Conservation (phyloP, 2,329 filamentous ascomycete genomes). For the Colletotrichum aenigma region DNA sequence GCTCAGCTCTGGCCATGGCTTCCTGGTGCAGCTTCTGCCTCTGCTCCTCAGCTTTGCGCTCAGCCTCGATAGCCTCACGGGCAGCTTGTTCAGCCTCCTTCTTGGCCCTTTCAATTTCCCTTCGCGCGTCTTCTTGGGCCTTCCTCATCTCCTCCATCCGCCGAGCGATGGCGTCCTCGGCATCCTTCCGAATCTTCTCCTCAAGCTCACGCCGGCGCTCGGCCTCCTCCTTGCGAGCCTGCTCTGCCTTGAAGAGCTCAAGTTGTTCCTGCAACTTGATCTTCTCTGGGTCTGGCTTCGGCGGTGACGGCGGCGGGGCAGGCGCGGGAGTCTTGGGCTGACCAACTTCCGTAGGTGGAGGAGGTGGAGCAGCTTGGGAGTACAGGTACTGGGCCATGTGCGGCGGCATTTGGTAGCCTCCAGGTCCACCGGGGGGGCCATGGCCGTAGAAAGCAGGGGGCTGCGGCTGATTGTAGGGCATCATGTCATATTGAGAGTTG, state of each 20-base stretch:
- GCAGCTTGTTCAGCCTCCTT: slow-evolving; percentile 50
- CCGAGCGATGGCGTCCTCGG: slow-evolving; percentile 46
- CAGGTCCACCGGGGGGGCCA: slow-evolving; percentile 24
- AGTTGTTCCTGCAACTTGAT: slow-evolving; percentile 66
- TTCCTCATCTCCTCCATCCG: slow-evolving; percentile 44
- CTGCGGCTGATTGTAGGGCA: slow-evolving; percentile 48
- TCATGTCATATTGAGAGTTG: slow-evolving; percentile 51
- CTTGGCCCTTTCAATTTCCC: slow-evolving; percentile 52
- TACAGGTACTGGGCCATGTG: slow-evolving; percentile 45
- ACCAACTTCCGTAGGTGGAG: slow-evolving; percentile 44
- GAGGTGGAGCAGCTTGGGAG: slow-evolving; percentile 42
- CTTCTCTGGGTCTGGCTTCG: slow-evolving; percentile 60
- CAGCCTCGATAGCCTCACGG: slow-evolving; percentile 47
- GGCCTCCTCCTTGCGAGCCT: slow-evolving; percentile 49
- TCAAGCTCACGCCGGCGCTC: slow-evolving; percentile 49
- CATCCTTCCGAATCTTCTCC: slow-evolving; percentile 48
- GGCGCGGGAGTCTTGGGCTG: slow-evolving; percentile 39
- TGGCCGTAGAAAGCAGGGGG: slow-evolving; percentile 34
- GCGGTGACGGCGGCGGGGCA: slow-evolving; percentile 44
- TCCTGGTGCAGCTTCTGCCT: slow-evolving; percentile 39
- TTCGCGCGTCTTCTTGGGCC: slow-evolving; percentile 49
- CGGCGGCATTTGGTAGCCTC: slow-evolving; percentile 30
- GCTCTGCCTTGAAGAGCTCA: slow-evolving; percentile 50
- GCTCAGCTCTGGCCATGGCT: slow-evolving; percentile 32
- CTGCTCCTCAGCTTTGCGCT: slow-evolving; percentile 51